phyloP scores from a whole-genome alignment of 2,329 filamentous ascomycete genomes.

The Alternaria metachromatica region DNA sequence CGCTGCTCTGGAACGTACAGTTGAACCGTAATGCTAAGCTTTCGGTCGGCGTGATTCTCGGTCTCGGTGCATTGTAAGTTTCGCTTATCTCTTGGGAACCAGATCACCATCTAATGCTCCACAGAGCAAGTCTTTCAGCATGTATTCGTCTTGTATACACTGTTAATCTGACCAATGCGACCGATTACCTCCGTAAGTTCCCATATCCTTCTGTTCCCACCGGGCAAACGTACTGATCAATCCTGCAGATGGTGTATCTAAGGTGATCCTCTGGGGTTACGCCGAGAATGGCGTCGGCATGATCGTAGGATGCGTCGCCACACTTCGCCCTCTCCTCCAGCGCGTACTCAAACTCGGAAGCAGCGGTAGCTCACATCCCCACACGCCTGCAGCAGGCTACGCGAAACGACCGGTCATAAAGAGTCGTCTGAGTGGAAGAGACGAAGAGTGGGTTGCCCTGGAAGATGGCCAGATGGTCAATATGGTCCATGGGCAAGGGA shows the following conservation, averaged over 20 bases:
- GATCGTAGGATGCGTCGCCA: conserved; percentile 14
- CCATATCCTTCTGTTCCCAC: background rate
- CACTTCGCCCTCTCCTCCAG: conserved; percentile 11
- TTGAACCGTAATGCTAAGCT: conserved; percentile 14
- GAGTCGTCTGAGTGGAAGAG: conserved; percentile 9
- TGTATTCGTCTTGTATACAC: conserved; percentile 14
- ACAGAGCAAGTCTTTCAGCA: conserved; percentile 11
- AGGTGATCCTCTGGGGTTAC: conserved; percentile 13
- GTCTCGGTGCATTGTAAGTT: conserved; percentile 14
- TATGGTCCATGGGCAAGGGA: conserved; percentile 6
- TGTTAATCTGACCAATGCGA: conserved; percentile 8
- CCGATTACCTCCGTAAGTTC: conserved; percentile 8
- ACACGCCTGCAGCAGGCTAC: conserved; percentile 5
- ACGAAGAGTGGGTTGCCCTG: conserved; percentile 12
- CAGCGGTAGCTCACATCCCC: conserved; percentile 2
- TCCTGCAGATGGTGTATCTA: conserved; percentile 5
- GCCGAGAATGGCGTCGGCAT: conserved; percentile 12
- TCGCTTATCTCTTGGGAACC: conserved; percentile 4
- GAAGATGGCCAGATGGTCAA: conserved; percentile 9
- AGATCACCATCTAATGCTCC: conserved; percentile 1
- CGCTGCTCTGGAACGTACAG: conserved; percentile 13
- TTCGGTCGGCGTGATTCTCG: conserved; percentile 15
- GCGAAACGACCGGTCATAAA: conserved; percentile 9
- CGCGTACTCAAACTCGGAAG: conserved; percentile 13
- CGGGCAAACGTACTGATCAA: background rate